These are phyloP conservation scores for Clitopilus hobsonii DNA, from an alignment of 768 basidiomycete genomes.

Conservation along the genomic window DNA sequence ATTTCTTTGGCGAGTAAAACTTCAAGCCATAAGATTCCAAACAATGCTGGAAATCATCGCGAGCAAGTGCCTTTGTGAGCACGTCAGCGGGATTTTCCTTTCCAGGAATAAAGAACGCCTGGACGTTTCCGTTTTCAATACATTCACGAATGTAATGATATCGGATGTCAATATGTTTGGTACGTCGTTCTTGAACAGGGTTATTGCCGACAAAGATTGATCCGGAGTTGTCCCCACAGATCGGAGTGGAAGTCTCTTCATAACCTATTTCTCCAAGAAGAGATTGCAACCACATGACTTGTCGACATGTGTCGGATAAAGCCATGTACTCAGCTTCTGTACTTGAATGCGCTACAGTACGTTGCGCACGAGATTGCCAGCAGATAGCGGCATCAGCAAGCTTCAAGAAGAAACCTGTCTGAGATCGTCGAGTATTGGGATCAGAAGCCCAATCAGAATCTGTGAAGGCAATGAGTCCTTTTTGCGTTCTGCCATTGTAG, in stretches of 20 bases:
- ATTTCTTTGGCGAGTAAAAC: not conserved
- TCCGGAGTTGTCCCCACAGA: conserved; percentile 20
- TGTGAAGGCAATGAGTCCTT: conserved; percentile 5
- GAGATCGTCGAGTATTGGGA: conserved; percentile 19
- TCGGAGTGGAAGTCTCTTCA: not conserved
- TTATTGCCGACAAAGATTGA: conserved; percentile 5
- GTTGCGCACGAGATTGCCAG: conserved; percentile 30
- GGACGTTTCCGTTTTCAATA: conserved; percentile 3
- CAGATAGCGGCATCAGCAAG: conserved; percentile 24
- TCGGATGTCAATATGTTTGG: conserved; percentile 9
- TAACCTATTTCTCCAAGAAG: conserved; percentile 19
- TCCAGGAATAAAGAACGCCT: not conserved
- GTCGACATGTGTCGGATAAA: conserved; percentile 15
- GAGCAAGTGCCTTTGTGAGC: conserved; percentile 5
- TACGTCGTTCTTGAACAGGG: conserved; percentile 4
- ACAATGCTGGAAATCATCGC: not conserved
- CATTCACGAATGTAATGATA: conserved; percentile 9
- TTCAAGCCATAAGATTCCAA: not conserved
- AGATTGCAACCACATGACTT: conserved; percentile 22
- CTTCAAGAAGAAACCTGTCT: conserved; percentile 24
- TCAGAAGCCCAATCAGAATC: conserved; percentile 18
- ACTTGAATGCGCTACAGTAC: conserved; percentile 27
- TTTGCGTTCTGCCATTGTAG: conserved; percentile 2
- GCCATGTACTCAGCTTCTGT: conserved; percentile 34
- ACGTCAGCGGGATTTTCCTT: conserved; percentile 7